phyloP scores from a whole-genome alignment of 2,329 filamentous ascomycete species.

The Juglanconis sp. region DNA sequence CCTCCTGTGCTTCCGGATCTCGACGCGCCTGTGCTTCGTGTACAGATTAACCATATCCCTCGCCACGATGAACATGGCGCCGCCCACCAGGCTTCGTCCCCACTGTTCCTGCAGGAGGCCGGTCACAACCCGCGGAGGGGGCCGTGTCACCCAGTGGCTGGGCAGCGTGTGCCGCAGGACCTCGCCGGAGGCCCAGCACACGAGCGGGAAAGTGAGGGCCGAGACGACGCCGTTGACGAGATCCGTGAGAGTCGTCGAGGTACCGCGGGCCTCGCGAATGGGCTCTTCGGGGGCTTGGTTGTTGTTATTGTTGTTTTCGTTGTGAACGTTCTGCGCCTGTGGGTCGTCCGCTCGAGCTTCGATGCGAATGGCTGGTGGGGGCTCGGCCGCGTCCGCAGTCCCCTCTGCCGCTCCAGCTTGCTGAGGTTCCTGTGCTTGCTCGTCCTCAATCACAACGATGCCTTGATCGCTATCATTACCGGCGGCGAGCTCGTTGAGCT shows the following conservation, averaged over 20 bases:
- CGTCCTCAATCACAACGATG: constrained; percentile 9
- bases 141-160: constrained; percentile 57
- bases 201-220: constrained; percentile 72
- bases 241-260: constrained; percentile 35
- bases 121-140: constrained; percentile 39
- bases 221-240: constrained; percentile 50
- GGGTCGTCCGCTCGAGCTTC: constrained; percentile 9
- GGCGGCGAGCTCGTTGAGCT: constrained; percentile 19
- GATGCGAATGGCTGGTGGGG: constrained; percentile 8
- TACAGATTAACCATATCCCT: constrained; percentile 65
- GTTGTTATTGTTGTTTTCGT: constrained; percentile 19
- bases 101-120: constrained; percentile 79
- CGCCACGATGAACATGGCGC: constrained; percentile 81
- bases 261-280: constrained; percentile 25
- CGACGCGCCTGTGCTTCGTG: constrained; percentile 59
- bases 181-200: constrained; percentile 77
- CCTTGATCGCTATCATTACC: constrained; percentile 9
- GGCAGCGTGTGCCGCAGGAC: constrained; percentile 68
- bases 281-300: constrained; percentile 18
- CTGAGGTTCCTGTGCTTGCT: background rate
- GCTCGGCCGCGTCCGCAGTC: constrained; percentile 6
- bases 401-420: constrained; percentile 3
- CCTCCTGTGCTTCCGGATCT: constrained; percentile 51
- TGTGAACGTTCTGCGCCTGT: constrained; percentile 1
- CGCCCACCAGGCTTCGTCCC: constrained; percentile 85